phyloP scores from a whole-genome alignment of 78 protist genomes.

The Chrysochromulina parva region DNA sequence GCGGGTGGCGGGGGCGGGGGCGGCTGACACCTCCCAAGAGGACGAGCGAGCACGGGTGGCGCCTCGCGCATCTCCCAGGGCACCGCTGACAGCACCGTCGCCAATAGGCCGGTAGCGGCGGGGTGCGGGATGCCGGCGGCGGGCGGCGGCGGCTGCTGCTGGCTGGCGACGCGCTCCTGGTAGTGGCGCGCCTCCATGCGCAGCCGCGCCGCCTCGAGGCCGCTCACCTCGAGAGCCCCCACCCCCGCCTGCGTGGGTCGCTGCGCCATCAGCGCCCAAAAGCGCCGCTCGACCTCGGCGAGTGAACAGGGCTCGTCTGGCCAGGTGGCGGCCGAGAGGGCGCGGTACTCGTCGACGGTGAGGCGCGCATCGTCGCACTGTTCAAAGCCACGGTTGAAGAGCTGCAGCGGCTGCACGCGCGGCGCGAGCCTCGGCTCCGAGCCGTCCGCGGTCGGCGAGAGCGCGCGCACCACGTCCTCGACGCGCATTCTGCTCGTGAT shows the following conservation, averaged over 20 bases:
- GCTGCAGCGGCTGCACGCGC: not conserved
- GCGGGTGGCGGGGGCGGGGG: not conserved
- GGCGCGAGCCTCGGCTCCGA: not conserved
- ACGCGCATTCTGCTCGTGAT: not conserved
- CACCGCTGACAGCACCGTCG: not conserved
- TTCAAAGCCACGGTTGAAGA: not conserved
- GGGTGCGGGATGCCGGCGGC: not conserved
- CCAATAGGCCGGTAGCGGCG: not conserved
- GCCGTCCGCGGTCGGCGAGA: not conserved
- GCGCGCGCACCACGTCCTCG: not conserved
- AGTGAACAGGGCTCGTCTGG: not conserved
- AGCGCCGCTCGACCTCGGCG: not conserved
- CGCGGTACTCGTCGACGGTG: not conserved
- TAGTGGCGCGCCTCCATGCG: not conserved
- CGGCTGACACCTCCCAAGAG: too few relatives aligned
- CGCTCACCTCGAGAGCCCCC: too few relatives aligned
- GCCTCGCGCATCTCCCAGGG: not conserved
- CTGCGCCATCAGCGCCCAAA: not conserved
- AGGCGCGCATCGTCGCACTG: not conserved
- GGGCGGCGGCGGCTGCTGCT: not conserved
- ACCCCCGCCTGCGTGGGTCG: too few relatives aligned
- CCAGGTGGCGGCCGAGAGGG: not conserved
- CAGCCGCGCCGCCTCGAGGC: not conserved
- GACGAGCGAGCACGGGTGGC: too few relatives aligned
- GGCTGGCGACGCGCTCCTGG: not conserved